Percentiles rank a stretch among this genome's conserved stretches.
phyloP scores from a whole-genome alignment of 163 green algal genomes.

The Picocystis sp. region DNA sequence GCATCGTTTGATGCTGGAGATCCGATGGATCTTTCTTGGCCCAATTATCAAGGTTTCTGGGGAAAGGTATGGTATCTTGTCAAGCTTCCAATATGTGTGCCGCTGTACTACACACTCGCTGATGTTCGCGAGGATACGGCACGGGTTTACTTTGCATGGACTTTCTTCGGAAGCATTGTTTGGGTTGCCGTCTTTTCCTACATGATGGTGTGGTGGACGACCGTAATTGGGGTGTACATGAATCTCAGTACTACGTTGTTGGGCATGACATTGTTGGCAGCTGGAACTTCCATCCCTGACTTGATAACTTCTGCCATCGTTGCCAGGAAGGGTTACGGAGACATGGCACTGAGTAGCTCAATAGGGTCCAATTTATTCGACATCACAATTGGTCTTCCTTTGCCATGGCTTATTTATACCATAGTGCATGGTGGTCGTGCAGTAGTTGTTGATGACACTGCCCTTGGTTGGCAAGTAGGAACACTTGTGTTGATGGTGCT shows the following conservation, averaged over 20 bases:
- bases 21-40: constrained; percentile 4
- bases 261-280: constrained; percentile 25
- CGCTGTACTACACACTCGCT: too few relatives aligned
- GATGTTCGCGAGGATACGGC: too few relatives aligned
- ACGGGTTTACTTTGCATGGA: background rate
- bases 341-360: constrained; percentile 31
- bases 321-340: constrained; percentile 21
- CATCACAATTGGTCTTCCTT: constrained; percentile 25
- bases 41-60: background rate
- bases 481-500: too few relatives aligned
- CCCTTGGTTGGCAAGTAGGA: too few relatives aligned
- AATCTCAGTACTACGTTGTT: constrained; percentile 21
- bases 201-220: constrained; percentile 28
- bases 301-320: constrained; percentile 20
- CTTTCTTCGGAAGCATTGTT: constrained; percentile 23
- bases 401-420: constrained; percentile 16
- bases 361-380: constrained; percentile 30
- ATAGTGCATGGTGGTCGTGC: too few relatives aligned
- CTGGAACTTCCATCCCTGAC: constrained; percentile 28
- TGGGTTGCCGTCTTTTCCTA: constrained; percentile 28
- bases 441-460: too few relatives aligned
- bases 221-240: constrained; percentile 21
- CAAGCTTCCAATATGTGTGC: constrained; percentile 6
- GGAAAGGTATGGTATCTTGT: constrained; percentile 5
- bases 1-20: too few relatives aligned